Conservation (phyloP, 2,329 filamentous ascomycete species). For the Aspergillus sergii region DNA sequence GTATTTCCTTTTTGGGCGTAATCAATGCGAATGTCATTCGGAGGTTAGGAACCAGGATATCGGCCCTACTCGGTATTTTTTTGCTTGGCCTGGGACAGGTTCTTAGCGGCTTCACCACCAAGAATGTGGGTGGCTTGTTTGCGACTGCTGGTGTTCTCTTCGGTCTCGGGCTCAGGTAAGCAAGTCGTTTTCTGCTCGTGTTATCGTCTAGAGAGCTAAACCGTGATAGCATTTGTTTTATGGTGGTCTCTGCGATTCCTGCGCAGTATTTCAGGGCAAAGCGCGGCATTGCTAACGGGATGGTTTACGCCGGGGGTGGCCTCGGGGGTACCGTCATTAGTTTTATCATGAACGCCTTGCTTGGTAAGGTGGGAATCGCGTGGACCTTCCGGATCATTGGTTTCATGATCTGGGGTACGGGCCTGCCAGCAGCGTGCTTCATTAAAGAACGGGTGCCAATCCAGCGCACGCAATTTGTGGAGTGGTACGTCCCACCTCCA, state of each 20-base stretch:
- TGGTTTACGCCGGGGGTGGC: conserved; percentile 48
- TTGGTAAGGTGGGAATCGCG: conserved; percentile 43
- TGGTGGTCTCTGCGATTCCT: conserved; percentile 53
- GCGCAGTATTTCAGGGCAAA: conserved; percentile 59
- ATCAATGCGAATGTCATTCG: conserved; percentile 56
- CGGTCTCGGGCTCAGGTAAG: conserved; percentile 48
- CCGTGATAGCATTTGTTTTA: conserved; percentile 38
- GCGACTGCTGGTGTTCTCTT: conserved; percentile 51
- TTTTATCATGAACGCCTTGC: conserved; percentile 52
- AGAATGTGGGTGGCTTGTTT: conserved; percentile 53
- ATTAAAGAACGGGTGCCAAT: conserved; percentile 45
- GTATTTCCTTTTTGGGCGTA: conserved; percentile 56
- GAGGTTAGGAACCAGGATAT: conserved; percentile 51
- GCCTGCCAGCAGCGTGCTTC: conserved; percentile 58
- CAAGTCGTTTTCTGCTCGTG: not conserved
- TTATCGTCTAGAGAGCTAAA: not conserved
- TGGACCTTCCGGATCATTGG: conserved; percentile 46
- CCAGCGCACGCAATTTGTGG: conserved; percentile 47
- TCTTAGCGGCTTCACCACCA: conserved; percentile 50
- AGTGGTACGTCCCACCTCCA: conserved; percentile 45
- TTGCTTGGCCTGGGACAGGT: conserved; percentile 56
- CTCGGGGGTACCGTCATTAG: conserved; percentile 59
- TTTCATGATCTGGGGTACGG: conserved; percentile 55
- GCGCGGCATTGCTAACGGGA: conserved; percentile 59
- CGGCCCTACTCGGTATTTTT: conserved; percentile 53